These are phyloP conservation scores for Leccinum holopus DNA, from an alignment of 1,284 basidiomycete species.

Conservation along the genomic window DNA sequence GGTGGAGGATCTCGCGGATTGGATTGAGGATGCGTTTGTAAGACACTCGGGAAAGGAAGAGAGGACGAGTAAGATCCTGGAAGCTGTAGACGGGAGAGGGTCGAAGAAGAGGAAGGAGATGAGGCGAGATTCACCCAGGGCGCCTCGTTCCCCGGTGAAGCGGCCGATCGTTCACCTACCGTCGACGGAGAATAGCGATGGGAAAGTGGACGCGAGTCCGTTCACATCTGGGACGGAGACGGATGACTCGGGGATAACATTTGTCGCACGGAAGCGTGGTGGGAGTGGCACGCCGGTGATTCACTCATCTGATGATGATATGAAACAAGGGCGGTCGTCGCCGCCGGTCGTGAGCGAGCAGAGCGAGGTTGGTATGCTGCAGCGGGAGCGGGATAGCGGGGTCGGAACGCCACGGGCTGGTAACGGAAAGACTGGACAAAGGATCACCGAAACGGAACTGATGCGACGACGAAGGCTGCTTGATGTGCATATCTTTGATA, in stretches of 20 bases:
- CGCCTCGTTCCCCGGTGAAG: slow-evolving; percentile 26
- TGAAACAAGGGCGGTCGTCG: slow-evolving; percentile 24
- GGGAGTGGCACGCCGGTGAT: slow-evolving; percentile 27
- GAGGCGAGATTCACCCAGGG: slow-evolving; percentile 22
- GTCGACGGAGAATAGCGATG: slow-evolving; percentile 3
- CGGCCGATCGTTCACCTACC: slow-evolving; percentile 4
- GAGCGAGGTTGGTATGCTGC: slow-evolving; percentile 4
- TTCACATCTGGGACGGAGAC: slow-evolving; percentile 56
- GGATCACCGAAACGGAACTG: slow-evolving; percentile 75
- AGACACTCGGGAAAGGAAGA: slow-evolving; percentile 29
- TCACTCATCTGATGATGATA: slow-evolving; percentile 20
- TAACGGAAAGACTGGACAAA: slow-evolving; percentile 55
- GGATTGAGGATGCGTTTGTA: slow-evolving; percentile 84
- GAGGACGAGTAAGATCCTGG: slow-evolving; percentile 14
- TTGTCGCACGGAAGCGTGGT: slow-evolving; percentile 56
- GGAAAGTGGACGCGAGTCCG: slow-evolving; percentile 27
- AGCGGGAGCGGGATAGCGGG: slow-evolving; percentile 28
- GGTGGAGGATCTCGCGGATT: slow-evolving; percentile 88
- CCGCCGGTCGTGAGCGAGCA: slow-evolving; percentile 13
- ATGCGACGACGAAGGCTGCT: slow-evolving; percentile 73
- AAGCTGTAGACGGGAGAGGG: slow-evolving; percentile 13
- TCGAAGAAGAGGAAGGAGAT: slow-evolving; percentile 20
- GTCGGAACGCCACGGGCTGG: slow-evolving; percentile 33
- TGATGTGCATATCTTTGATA: slow-evolving; percentile 56
- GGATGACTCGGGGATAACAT: slow-evolving; percentile 67